Evolutionary conservation across 1,284 basidiomycete species (phyloP), one percentile per base, ranked within the genome.

Genomic region (Malassezia caprae): DNA sequence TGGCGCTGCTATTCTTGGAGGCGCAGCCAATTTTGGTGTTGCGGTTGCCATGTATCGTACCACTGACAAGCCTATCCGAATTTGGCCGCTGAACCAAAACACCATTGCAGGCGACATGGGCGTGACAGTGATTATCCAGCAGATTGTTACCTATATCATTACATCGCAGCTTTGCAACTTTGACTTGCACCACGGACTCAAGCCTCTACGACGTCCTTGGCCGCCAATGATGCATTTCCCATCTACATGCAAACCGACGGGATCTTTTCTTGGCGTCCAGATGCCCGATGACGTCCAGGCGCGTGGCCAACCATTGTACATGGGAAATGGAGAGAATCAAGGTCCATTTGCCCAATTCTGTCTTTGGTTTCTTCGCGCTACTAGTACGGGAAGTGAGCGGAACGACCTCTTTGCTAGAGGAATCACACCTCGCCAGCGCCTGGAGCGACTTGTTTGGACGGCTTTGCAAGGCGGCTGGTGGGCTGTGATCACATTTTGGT

Each of bases 41-140:
- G 68, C 66, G 0, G 60, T 63, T 0, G 67, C 65, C 11, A 61
- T 64, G 30, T 72, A 66, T 48, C 59, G 53, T 17, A 56, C 51
- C 15, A 59, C 60, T 5, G 26, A 35, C 4, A 48, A 31, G 13
- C 37, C 32, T 4, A 59, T 68, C 43, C 30, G 59, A 48, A 48
- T 70, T 30, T 72, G 69, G 69, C 60, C 59, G 1, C 59, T 70
- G n/a, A 31, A 56, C 8, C 59, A 61, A 1, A 62, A 67, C 23
- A 70, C 69, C 0, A 60, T 72, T 11, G 68, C 67, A 1, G 69
- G 69, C 7, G 69, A 71, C 47, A 69, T 72, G 68, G 69, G 69
- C 8, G 68, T 72, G 15, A 72, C 69, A 1, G 60, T 72, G 4
- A 60, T 72, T 37, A 65, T 71, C 40, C 69, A 72, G 42, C 65